Evolutionary conservation across 1,284 basidiomycete genomes (phyloP).

Genomic region (Marasmius oreades): DNA sequence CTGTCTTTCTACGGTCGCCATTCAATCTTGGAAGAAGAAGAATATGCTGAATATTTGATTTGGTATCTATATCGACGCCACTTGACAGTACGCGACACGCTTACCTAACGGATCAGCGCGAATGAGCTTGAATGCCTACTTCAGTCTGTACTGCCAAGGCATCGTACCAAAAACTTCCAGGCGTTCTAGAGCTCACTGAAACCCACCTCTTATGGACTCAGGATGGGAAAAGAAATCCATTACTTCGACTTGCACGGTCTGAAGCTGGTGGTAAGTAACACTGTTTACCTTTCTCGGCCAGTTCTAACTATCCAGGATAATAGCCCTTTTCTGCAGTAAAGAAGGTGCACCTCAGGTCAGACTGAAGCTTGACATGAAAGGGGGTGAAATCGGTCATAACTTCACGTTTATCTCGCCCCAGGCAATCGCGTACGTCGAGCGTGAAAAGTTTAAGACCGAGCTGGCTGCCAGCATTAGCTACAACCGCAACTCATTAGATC

Average conservation of each 20-base stretch:
- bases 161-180: conserved; percentile 76
- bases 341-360: conserved; percentile 72
- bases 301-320: background rate
- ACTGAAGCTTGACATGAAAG: conserved; percentile 65
- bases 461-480: conserved; percentile 70
- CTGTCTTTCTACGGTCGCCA: conserved; percentile 53
- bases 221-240: conserved; percentile 56
- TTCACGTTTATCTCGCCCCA: conserved; percentile 75
- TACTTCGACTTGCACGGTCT: conserved; percentile 55
- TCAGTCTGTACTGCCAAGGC: conserved; percentile 67
- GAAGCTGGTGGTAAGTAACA: conserved; percentile 60
- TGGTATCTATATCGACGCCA: too few species aligned
- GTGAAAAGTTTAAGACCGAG: conserved; percentile 77
- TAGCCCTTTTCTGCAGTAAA: conserved; percentile 81
- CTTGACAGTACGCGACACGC: conserved; percentile 1
- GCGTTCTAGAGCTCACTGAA: conserved; percentile 66
- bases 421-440: conserved; percentile 56
- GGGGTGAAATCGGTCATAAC: conserved; percentile 68
- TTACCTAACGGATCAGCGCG: conserved; percentile 19
- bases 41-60: too few species aligned
- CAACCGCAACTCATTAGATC: conserved; percentile 49
- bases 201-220: conserved; percentile 71
- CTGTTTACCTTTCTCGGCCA: conserved; percentile 8
- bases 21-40: conserved; percentile 18
- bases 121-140: conserved; percentile 38